Conservation (phyloP, 2,329 filamentous ascomycete genomes). For the Didymella arachidicola region DNA sequence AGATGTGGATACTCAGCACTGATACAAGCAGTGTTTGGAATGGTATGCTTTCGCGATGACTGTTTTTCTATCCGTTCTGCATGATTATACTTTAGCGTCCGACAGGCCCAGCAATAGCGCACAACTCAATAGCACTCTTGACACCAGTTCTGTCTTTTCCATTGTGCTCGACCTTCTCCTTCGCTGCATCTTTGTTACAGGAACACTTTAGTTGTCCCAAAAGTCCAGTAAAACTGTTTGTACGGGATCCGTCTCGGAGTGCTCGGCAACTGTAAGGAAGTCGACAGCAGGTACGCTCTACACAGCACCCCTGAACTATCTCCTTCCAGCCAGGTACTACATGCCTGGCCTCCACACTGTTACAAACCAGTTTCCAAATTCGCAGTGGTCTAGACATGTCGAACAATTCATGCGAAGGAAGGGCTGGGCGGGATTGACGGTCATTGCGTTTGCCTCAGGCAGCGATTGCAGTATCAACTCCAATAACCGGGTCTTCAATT, state of each 20-base stretch:
- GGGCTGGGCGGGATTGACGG: background rate
- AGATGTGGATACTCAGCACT: constrained; percentile 31
- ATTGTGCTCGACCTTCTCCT: background rate
- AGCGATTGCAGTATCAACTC: background rate
- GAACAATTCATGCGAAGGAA: background rate
- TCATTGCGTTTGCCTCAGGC: background rate
- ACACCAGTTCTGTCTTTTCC: background rate
- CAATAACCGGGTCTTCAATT: background rate
- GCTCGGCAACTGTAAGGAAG: background rate
- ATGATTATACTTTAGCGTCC: background rate
- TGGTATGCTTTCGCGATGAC: background rate
- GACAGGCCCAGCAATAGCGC: background rate
- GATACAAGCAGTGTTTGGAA: background rate
- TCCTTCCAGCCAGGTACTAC: background rate
- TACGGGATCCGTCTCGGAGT: background rate
- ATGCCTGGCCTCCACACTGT: background rate
- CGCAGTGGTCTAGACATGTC: background rate
- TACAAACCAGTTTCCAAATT: background rate
- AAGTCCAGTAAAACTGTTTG: background rate
- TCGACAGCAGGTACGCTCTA: background rate
- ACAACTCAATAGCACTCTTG: background rate
- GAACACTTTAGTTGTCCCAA: background rate
- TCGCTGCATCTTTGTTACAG: background rate
- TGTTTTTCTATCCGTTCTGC: background rate
- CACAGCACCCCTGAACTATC: background rate